Base-by-base conservation (phyloP, 176 grass and related monocot species). In the Lolium multiflorum region DNA sequence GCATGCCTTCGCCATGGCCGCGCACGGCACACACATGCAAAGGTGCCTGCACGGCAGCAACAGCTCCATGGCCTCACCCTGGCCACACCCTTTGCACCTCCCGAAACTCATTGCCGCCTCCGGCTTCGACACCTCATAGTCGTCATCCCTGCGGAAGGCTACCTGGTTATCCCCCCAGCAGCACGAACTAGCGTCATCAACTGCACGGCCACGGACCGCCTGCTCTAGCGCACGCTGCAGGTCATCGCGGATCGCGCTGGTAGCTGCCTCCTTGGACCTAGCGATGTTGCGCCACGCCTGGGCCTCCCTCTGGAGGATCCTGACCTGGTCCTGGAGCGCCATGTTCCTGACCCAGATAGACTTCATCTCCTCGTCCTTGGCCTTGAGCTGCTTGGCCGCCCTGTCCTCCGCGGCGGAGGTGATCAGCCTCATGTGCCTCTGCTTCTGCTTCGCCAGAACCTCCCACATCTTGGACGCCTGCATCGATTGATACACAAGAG, bases 1-100 rank as follows among this genome's bases (percentile, higher is more conserved):
- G 82, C 93, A 98, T 20, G 81, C 68, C 26, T 10, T 18, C 11
- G 77, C 66, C 39, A 22, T 46, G 15, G 58, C 77, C 0, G 74
- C 95, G 54, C 95, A 98, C 44, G 85, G 7, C 49, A 28, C 60
- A 80, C 95, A 97, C 48, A 86, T 71, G 65, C 88, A 89, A 7
- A 97, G 86, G 82, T 97, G 95, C 21, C 90, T 81, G 78, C 95
- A 94, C 31, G 95, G 95, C 67, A 94, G 85, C 5, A 97, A 41
- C 50, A 97, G 77, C 71, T 88, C 92, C n/a, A 88, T 83, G 3
- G 90, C 85, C 46, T 55, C 82, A 6, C 81, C 65, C n/a, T 78
- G 73, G 41, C 43, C 78, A 61, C 95, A 97, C 24, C 43, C 28
- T 41, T 44, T 56, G 82, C 94, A 91, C 20, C 64, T 28, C 20